Base-by-base conservation (phyloP, 75 land plant species). In the Pinus tabuliformis region DNA sequence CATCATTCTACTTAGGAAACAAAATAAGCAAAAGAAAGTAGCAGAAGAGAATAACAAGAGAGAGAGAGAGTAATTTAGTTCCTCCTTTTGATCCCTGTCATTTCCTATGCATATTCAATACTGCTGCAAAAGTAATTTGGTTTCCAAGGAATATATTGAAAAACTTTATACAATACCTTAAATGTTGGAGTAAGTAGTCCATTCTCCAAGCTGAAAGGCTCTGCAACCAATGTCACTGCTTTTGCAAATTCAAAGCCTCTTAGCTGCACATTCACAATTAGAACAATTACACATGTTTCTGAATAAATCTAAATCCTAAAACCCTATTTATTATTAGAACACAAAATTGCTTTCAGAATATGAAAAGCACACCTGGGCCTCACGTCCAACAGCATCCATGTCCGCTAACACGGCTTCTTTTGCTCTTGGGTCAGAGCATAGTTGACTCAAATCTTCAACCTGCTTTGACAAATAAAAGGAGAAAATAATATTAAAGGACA, bases 221-320 rank as follows among this genome's bases (percentile, higher is more conserved):
- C 97, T 33, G 81, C 66, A 33, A 91, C 93, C 75, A 96, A 76
- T 24, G 90, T 90, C n/a, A 96, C 91, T 54, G 92, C 88, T 82
- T 96, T 96, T 61, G 89, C 99, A 84, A 86, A 96, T 82, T 96
- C 99, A 84, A 96, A 96, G 26, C 99, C 99, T 79, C 99, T 88
- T 76, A 96, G 77, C 99, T 96, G 94, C 54, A 49, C 54, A 49
- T 49, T 49, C 54, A 49, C 54, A 49, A 49, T 49, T 49, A 49
- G 54, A 49, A 49, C 54, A 12, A 49, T 49, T 49, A 9, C 54
- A 49, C 33, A 1, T 49, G 54, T 11, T 3, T 49, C 54, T 9
- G 2, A 49, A 49, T 8, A 45, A 9, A 11, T 49, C 54, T 49
- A 49, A 11, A 9, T 49, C 54, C 11, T 49, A 49, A 49, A 49